phyloP scores from a whole-genome alignment of 805 yeast species.

The Nakazawaea molendinolei region DNA sequence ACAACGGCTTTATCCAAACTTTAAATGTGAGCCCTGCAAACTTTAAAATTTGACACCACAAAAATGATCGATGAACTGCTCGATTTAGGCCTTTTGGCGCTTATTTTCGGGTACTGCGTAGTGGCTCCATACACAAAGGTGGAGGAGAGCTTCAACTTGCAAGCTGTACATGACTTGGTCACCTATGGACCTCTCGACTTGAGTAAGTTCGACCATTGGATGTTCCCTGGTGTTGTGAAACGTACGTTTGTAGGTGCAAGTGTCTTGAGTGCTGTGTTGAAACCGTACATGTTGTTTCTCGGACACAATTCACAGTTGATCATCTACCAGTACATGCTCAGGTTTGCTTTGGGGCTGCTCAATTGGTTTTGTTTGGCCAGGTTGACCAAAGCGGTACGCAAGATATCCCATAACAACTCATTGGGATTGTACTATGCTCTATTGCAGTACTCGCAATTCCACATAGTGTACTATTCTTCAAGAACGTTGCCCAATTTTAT shows the following conservation, averaged over 20 bases:
- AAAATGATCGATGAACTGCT: not conserved
- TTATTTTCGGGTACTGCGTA: conserved; percentile 42
- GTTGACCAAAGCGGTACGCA: conserved; percentile 36
- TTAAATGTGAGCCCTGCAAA: too few relatives aligned
- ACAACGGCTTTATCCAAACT: too few relatives aligned
- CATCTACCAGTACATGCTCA: conserved; percentile 44
- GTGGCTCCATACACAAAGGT: conserved; percentile 84
- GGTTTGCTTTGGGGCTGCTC: conserved; percentile 56
- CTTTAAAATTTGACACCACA: too few relatives aligned
- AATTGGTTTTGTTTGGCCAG: conserved; percentile 49
- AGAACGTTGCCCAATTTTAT: conserved; percentile 85
- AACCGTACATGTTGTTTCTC: conserved; percentile 25
- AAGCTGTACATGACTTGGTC: conserved; percentile 79
- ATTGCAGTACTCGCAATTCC: conserved; percentile 67
- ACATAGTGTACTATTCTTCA: conserved; percentile 70
- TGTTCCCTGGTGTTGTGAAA: conserved; percentile 87
- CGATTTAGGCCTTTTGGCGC: conserved; percentile 22
- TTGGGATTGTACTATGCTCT: conserved; percentile 53
- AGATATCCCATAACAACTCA: conserved; percentile 13
- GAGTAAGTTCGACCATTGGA: conserved; percentile 58
- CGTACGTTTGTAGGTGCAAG: conserved; percentile 75
- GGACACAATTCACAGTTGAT: conserved; percentile 12
- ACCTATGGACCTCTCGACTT: conserved; percentile 48
- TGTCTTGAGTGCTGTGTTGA: conserved; percentile 39
- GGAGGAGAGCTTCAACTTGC: conserved; percentile 88